Base-by-base conservation (phyloP, 2,329 filamentous ascomycete genomes). In the Fusarium newnesense region DNA sequence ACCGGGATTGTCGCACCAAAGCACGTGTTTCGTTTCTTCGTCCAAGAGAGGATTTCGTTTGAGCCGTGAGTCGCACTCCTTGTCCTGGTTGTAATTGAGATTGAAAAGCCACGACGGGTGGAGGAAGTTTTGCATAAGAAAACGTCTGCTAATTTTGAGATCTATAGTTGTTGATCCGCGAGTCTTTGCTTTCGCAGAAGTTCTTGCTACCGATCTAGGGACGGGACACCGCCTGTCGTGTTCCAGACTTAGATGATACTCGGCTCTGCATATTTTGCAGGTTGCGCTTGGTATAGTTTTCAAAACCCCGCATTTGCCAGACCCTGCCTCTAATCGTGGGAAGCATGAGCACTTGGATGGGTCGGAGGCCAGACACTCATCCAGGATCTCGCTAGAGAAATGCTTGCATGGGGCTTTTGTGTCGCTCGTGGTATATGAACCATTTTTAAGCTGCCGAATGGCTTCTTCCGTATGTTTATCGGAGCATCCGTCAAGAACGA, bases 81-180 rank as follows among this genome's bases (percentile, higher is more conserved):
- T 13, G 5, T 43, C 54, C 9, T 30, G 36, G 26, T 47, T 49
- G 24, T 39, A 64, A 1, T 24, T 30, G 12, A 68, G 61, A 28
- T 66, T 68, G 13, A 57, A 53, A 5, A 66, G 65, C 65, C 61
- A 60, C 2, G 7, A 18, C 9, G 57, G 47, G 6, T 42, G 39
- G 28, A 62, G 44, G 43, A 61, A 54, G 13, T 19, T 49, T 10
- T 10, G 12, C 3, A 28, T 2, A 1, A 1, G 4, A 44, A 30
- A 24, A 1, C 19, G 1, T 47, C 28, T 10, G 9, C 15, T 18
- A 7, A 49, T 21, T 9, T 18, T 2, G 7, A 63, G 37, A 15
- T 24, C 10, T 32, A 40, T 13, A 11, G 13, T 13, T 12, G 24
- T 40, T 13, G 10, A 5, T 19, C 3, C 16, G 28, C 8, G 21